Conservation (phyloP, 2,329 filamentous ascomycete genomes). For the Trichoderma sp. region DNA sequence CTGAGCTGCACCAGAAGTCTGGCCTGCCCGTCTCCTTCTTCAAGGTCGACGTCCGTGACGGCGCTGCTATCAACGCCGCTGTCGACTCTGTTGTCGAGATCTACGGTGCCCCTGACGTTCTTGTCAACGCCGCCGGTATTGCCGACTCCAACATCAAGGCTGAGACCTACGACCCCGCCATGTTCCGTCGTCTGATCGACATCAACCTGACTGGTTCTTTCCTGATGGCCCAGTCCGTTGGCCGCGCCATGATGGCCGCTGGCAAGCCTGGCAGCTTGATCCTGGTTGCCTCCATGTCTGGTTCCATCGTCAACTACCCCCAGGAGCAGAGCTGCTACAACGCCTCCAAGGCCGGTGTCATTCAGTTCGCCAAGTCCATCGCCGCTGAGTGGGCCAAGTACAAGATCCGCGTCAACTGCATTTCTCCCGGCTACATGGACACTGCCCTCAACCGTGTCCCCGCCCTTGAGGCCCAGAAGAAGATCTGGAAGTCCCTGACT, state of each 20-base stretch:
- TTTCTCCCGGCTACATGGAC: conserved; percentile 86
- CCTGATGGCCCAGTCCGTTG: conserved; percentile 74
- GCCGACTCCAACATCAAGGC: conserved; percentile 84
- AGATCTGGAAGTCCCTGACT: conserved; percentile 75
- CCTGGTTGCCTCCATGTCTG: conserved; percentile 80
- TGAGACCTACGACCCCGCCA: conserved; percentile 74
- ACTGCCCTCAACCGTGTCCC: conserved; percentile 79
- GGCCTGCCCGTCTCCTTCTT: conserved; percentile 75
- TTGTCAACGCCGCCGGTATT: conserved; percentile 81
- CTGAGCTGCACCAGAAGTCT: conserved; percentile 72
- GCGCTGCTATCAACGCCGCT: conserved; percentile 68
- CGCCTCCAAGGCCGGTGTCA: conserved; percentile 78
- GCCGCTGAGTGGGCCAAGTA: conserved; percentile 85
- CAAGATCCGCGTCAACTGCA: conserved; percentile 80
- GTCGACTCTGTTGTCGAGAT: conserved; percentile 67
- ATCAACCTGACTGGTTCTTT: conserved; percentile 83
- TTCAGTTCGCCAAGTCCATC: conserved; percentile 78
- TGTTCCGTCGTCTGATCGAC: conserved; percentile 78
- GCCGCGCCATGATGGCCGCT: conserved; percentile 72
- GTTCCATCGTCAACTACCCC: conserved; percentile 82
- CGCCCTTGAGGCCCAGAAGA: conserved; percentile 78
- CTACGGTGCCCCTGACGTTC: conserved; percentile 71
- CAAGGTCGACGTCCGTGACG: conserved; percentile 78
- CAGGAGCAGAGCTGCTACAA: conserved; percentile 86
- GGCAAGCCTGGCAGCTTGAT: conserved; percentile 73